A percentile compares a stretch with the other conserved stretches of the same genome.
phyloP scores from a whole-genome alignment of 768 basidiomycete genomes.

The Lepiota brunneoincarnata region DNA sequence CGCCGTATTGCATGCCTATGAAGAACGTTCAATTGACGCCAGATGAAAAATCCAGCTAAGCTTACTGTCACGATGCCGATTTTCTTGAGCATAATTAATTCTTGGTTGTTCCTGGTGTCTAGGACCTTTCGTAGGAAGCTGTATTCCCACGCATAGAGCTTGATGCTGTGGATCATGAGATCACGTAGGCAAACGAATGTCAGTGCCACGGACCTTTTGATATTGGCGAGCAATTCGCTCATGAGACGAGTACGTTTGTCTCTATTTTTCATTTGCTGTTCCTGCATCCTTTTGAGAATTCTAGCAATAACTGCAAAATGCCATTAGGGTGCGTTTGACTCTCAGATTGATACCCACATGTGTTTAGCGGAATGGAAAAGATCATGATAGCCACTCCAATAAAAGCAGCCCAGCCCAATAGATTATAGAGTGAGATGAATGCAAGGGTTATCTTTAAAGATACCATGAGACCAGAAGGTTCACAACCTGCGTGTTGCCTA shows the following conservation, averaged over 20 bases:
- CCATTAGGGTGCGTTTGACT: background rate
- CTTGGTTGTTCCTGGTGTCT: slow-evolving; percentile 79
- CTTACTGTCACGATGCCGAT: slow-evolving; percentile 75
- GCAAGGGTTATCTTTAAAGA: slow-evolving; percentile 70
- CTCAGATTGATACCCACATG: slow-evolving; percentile 31
- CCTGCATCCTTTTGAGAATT: slow-evolving; percentile 72
- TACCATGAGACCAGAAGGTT: background rate
- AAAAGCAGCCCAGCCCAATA: slow-evolving; percentile 90
- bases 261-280: slow-evolving; percentile 91
- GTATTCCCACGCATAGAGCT: slow-evolving; percentile 93
- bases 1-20: slow-evolving; percentile 53
- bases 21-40: background rate
- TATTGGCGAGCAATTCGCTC: slow-evolving; percentile 92
- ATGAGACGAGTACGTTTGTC: slow-evolving; percentile 83
- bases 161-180: slow-evolving; percentile 53
- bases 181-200: background rate
- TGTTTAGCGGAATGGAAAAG: slow-evolving; percentile 75
- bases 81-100: slow-evolving; percentile 76
- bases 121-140: slow-evolving; percentile 80
- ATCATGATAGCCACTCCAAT: slow-evolving; percentile 89
- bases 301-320: slow-evolving; percentile 52
- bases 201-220: slow-evolving; percentile 56
- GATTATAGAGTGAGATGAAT: slow-evolving; percentile 84
- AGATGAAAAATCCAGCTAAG: slow-evolving; percentile 14
- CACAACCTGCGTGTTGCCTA: slow-evolving; percentile 22